Conservation (phyloP, 179 eudicot genomes). For the Corrigiola litoralis region DNA sequence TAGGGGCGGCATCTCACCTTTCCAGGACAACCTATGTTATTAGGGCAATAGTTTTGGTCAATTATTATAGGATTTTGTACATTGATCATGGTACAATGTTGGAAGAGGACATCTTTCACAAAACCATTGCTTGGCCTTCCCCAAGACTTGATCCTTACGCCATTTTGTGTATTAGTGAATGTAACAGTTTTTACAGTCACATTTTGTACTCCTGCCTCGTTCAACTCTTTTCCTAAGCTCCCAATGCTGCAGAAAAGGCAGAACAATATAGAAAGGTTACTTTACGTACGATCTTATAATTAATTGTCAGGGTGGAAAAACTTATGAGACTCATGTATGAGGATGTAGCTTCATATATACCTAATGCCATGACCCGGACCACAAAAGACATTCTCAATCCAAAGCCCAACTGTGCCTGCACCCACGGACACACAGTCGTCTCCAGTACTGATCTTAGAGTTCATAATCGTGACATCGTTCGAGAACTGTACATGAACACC, state of each 20-base stretch:
- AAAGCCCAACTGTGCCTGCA: slow-evolving; percentile 39
- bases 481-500: slow-evolving; percentile 38
- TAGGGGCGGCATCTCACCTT: slow-evolving; percentile 34
- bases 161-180: slow-evolving; percentile 57
- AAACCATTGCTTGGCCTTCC: slow-evolving; percentile 46
- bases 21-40: slow-evolving; percentile 32
- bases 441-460: slow-evolving; percentile 26
- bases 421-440: slow-evolving; percentile 37
- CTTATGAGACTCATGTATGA: no score
- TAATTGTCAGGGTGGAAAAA: no score
- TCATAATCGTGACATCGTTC: slow-evolving; percentile 32
- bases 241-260: slow-evolving; percentile 42
- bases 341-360: slow-evolving; percentile 14
- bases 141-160: slow-evolving; percentile 75
- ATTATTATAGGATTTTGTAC: slow-evolving; percentile 58
- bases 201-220: slow-evolving; percentile 50
- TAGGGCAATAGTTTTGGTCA: slow-evolving; percentile 63
- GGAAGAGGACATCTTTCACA: slow-evolving; percentile 39
- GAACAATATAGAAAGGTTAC: neutral
- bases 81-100: slow-evolving; percentile 40
- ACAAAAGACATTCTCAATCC: slow-evolving; percentile 41
- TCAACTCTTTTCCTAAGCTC: slow-evolving; percentile 48
- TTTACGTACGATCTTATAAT: no score
- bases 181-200: slow-evolving; percentile 46
- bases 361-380: slow-evolving; percentile 90